These are phyloP conservation scores for Brettanomyces naardenensis DNA, from an alignment of 805 yeast genomes.

Conservation along the genomic window DNA sequence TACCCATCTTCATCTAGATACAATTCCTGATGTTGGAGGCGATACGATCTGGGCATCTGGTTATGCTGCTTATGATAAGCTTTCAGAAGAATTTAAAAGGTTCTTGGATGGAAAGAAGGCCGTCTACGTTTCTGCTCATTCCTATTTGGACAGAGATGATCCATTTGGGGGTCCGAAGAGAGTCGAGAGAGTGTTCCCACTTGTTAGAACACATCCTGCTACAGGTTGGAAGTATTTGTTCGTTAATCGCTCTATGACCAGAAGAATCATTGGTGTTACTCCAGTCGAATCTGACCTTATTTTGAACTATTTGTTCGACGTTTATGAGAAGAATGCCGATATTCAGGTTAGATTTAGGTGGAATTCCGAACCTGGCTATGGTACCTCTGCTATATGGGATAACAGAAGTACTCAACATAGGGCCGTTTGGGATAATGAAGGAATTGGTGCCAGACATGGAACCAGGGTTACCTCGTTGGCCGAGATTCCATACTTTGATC, in stretches of 20 bases:
- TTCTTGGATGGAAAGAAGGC: constrained; percentile 45
- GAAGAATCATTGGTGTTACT: constrained; percentile 41
- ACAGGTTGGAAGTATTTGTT: constrained; percentile 53
- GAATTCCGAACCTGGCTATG: constrained; percentile 28
- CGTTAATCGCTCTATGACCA: constrained; percentile 42
- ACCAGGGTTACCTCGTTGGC: constrained; percentile 48
- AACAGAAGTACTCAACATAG: constrained; percentile 29
- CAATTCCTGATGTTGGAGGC: constrained; percentile 41
- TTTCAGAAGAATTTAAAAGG: constrained; percentile 38
- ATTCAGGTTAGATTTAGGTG: constrained; percentile 44
- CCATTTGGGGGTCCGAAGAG: constrained; percentile 37
- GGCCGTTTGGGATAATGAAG: constrained; percentile 37
- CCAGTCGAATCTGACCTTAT: constrained; percentile 39
- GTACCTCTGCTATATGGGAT: constrained; percentile 30
- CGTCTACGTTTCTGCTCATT: constrained; percentile 31
- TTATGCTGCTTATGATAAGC: constrained; percentile 45
- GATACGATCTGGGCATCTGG: constrained; percentile 48
- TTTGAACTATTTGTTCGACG: constrained; percentile 31
- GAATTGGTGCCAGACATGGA: constrained; percentile 40
- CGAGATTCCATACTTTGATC: constrained; percentile 40
- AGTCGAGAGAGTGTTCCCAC: constrained; percentile 48
- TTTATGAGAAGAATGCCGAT: constrained; percentile 44
- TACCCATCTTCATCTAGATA: constrained; percentile 41
- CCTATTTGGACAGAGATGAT: constrained; percentile 28
- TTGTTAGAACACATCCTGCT: constrained; percentile 55